Percentiles rank a stretch among this genome's conserved stretches.
Conservation (phyloP, 345 rosid genomes). For the Clausena lansium region DNA sequence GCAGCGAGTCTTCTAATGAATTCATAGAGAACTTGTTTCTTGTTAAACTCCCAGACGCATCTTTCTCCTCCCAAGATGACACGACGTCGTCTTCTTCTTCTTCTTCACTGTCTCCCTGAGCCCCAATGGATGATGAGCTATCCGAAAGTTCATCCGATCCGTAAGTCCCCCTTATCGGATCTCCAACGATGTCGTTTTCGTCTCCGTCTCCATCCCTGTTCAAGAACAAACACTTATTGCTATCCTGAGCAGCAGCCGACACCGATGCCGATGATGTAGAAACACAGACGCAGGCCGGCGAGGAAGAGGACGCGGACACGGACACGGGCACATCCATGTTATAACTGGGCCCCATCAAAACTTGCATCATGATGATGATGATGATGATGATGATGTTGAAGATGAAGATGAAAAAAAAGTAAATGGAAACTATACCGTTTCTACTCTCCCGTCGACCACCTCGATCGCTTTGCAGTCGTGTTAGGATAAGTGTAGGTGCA, state of each 20-base stretch:
- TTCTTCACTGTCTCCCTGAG: slow-evolving; percentile 44
- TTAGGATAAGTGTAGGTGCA: no score
- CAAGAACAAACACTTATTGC: slow-evolving; percentile 18
- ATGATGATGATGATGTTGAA: no score
- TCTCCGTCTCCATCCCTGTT: neutral
- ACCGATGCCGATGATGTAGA: neutral
- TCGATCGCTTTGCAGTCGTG: no score
- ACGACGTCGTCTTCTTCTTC: slow-evolving; percentile 38
- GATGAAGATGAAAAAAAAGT: no score
- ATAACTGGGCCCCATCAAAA: slow-evolving; percentile 48
- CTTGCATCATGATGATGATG: slow-evolving; percentile 39
- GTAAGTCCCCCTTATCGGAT: neutral
- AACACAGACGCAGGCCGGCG: slow-evolving; percentile 14
- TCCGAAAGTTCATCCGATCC: slow-evolving; percentile 33
- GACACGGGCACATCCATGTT: slow-evolving; percentile 31
- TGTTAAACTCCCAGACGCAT: neutral
- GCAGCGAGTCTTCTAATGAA: slow-evolving; percentile 65
- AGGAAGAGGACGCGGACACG: neutral
- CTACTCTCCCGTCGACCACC: no score
- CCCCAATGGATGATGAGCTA: slow-evolving; percentile 66
- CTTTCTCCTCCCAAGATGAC: slow-evolving; percentile 27
- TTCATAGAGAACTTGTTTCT: slow-evolving; percentile 21
- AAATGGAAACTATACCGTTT: no score
- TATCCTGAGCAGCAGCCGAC: slow-evolving; percentile 24
- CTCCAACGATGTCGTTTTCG: no score